A percentile compares a stretch with the other conserved stretches of the same genome.
These are phyloP conservation scores for Sarocladiaceae sp. DNA, from an alignment of 2,329 filamentous ascomycete genomes.

Conservation along the genomic window DNA sequence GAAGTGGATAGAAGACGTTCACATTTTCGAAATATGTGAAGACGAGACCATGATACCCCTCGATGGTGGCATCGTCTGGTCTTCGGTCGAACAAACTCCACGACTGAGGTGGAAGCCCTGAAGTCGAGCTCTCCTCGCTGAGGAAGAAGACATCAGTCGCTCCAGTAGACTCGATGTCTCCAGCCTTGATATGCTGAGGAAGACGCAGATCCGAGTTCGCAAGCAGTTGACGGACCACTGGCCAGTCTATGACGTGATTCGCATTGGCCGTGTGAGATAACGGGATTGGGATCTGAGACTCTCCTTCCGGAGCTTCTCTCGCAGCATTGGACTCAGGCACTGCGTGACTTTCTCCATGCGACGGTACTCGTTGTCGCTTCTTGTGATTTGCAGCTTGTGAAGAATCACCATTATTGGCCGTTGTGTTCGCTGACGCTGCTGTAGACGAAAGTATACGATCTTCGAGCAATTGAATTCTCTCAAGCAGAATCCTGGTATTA, in stretches of 20 bases:
- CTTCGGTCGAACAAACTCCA: background rate
- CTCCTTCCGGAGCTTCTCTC: background rate
- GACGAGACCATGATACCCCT: background rate
- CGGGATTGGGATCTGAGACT: constrained; percentile 14
- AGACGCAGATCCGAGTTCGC: background rate
- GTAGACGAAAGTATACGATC: constrained; percentile 18
- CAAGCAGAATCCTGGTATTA: constrained; percentile 23
- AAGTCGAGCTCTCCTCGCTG: background rate
- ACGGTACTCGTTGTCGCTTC: background rate
- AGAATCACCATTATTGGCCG: background rate
- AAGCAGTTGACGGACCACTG: constrained; percentile 17
- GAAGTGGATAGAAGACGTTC: constrained; percentile 21
- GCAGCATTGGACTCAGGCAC: background rate
- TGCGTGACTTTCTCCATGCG: background rate
- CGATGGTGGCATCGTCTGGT: background rate
- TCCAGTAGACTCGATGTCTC: background rate
- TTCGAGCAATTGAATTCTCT: constrained; percentile 25
- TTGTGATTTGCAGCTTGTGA: background rate
- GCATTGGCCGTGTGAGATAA: constrained; percentile 20
- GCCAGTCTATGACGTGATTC: constrained; percentile 19
- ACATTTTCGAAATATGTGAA: constrained; percentile 19
- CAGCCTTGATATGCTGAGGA: background rate
- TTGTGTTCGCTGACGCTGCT: background rate
- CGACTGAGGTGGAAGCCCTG: background rate
- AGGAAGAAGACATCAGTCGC: constrained; percentile 11